Conservation (phyloP, 441 rosid genomes). For the Breynia disticha region DNA sequence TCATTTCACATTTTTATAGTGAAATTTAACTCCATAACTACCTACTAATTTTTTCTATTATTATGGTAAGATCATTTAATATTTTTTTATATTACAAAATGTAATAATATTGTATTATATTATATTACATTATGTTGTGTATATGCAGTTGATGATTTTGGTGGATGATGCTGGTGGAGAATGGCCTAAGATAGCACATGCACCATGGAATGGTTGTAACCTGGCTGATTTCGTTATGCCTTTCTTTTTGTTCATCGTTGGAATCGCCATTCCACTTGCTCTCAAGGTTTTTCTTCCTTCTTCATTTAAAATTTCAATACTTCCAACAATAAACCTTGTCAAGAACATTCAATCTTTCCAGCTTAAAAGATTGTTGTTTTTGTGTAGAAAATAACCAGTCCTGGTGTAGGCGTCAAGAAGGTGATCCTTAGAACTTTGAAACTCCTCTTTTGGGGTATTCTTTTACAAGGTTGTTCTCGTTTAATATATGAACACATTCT, state of each 20-base stretch:
- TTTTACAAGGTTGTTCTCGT: constrained; percentile 53
- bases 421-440: constrained; percentile 54
- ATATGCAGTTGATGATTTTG: constrained; percentile 58
- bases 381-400: constrained; percentile 38
- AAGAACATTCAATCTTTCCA: neutral
- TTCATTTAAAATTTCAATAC: neutral
- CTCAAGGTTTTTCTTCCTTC: constrained; percentile 39
- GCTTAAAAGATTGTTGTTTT: neutral
- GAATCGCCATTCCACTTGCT: constrained; percentile 78
- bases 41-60: too few species aligned
- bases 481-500: too few species aligned
- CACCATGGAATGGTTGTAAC: constrained; percentile 86
- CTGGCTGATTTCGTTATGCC: constrained; percentile 96
- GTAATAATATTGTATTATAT: neutral
- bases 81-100: too few species aligned
- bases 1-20: too few species aligned
- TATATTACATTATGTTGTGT: neutral
- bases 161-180: constrained; percentile 96
- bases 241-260: constrained; percentile 82
- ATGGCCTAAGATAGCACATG: constrained; percentile 73
- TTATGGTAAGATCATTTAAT: too few species aligned
- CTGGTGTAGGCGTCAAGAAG: constrained; percentile 40
- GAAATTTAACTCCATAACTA: too few species aligned
- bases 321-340: neutral
- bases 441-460: constrained; percentile 82